Conservation (phyloP, 768 basidiomycete species). For the Rubroboletus pulcherrimus region DNA sequence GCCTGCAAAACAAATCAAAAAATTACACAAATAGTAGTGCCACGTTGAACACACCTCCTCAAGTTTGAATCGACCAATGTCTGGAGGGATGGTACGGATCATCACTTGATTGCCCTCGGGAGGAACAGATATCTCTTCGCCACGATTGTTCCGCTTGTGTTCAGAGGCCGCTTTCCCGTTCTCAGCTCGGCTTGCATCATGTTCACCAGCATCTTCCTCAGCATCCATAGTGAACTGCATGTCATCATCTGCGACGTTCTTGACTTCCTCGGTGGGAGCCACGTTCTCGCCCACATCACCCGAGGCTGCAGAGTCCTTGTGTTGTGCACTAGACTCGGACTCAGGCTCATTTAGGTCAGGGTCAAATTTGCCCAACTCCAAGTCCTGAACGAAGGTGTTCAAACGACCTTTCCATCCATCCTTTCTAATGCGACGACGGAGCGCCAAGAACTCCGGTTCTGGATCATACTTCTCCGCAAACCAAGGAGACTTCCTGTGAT, state of each 20-base stretch:
- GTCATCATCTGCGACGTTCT: constrained; percentile 59
- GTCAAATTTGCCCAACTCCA: constrained; percentile 85
- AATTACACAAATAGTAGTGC: constrained; percentile 1
- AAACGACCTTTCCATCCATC: constrained; percentile 80
- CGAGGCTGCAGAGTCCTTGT: constrained; percentile 46
- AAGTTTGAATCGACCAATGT: constrained; percentile 83
- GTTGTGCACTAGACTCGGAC: constrained; percentile 45
- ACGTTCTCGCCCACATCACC: constrained; percentile 36
- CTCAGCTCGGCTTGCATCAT: constrained; percentile 52
- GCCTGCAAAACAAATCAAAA: constrained; percentile 44
- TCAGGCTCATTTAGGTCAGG: constrained; percentile 65
- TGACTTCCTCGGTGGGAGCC: constrained; percentile 48
- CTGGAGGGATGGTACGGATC: constrained; percentile 92
- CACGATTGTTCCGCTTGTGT: constrained; percentile 50
- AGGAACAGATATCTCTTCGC: constrained; percentile 65
- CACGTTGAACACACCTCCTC: constrained; percentile 63
- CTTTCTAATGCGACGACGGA: constrained; percentile 77
- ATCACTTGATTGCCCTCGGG: constrained; percentile 89
- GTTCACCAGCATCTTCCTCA: constrained; percentile 68
- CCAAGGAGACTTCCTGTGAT: constrained; percentile 95
- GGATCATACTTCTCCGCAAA: constrained; percentile 95
- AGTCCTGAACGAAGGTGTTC: constrained; percentile 69
- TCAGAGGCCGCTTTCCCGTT: constrained; percentile 53
- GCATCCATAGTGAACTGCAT: constrained; percentile 69
- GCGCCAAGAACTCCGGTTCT: constrained; percentile 58